These are phyloP conservation scores for Hypoxylon sp. DNA, from an alignment of 2,329 filamentous ascomycete genomes.

Conservation along the genomic window DNA sequence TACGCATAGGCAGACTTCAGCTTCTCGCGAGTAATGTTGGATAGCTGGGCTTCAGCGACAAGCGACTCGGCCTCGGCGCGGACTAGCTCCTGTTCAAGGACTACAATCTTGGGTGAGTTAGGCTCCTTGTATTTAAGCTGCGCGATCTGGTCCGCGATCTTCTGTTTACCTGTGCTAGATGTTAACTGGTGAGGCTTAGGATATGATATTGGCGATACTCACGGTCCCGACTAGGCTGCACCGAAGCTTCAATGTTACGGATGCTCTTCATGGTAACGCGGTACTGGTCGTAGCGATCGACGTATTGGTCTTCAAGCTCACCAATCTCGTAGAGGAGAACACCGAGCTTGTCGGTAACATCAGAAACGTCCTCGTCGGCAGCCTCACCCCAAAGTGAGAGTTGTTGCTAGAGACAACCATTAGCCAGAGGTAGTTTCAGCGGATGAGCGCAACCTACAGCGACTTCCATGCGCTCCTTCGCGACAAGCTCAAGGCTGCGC, in stretches of 20 bases:
- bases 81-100: conserved; percentile 97
- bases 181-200: conserved; percentile 38
- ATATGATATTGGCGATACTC: conserved; percentile 50
- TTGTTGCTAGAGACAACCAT: conserved; percentile 77
- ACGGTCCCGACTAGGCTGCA: conserved; percentile 98
- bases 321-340: conserved; percentile 98
- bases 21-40: conserved; percentile 99
- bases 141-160: conserved; percentile 98
- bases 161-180: conserved; percentile 84
- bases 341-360: conserved; percentile 98
- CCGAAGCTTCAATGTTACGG: conserved; percentile 97
- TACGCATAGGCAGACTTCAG: conserved; percentile 98
- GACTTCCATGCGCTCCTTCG: conserved; percentile 96
- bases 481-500: conserved; percentile 95
- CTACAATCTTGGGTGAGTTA: conserved; percentile 95
- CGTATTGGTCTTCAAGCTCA: conserved; percentile 97
- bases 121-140: conserved; percentile 99
- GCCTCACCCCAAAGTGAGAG: conserved; percentile 96
- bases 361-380: conserved; percentile 96
- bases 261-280: conserved; percentile 99
- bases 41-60: conserved; percentile 96
- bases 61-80: conserved; percentile 98
- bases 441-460: conserved; percentile 72
- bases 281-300: conserved; percentile 99
- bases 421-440: conserved; percentile 10